A percentile compares a stretch with the other conserved stretches of the same genome.
Evolutionary conservation across 371 early-diverging fungal genomes (phyloP).

Genomic region (Dinochytrium kinnereticum): DNA sequence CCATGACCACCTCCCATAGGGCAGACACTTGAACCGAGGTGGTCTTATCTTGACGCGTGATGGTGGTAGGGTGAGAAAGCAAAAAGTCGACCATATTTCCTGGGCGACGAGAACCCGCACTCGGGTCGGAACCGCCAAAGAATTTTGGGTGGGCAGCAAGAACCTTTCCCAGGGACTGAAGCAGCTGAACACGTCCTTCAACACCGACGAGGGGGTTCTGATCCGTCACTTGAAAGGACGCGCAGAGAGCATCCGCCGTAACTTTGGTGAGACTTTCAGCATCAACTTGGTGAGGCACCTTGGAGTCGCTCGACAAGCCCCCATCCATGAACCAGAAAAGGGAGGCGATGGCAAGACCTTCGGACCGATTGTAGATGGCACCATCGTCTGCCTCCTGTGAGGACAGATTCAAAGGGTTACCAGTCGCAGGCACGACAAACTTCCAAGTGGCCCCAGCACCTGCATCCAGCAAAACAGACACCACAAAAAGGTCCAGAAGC

Average conservation of each 20-base stretch:
- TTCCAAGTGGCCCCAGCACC: conserved; percentile 89
- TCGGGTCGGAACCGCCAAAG: conserved; percentile 53
- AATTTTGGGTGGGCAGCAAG: conserved; percentile 56
- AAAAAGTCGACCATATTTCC: conserved; percentile 77
- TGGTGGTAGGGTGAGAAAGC: conserved; percentile 26
- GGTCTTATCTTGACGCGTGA: neutral
- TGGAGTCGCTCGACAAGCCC: conserved; percentile 68
- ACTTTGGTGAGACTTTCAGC: conserved; percentile 64
- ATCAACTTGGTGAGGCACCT: conserved; percentile 71
- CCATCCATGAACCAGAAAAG: conserved; percentile 86
- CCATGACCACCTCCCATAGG: conserved; percentile 82
- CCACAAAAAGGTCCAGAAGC: conserved; percentile 82
- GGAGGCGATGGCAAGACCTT: conserved; percentile 88
- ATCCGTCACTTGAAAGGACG: conserved; percentile 80
- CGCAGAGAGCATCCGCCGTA: conserved; percentile 60
- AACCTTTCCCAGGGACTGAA: conserved; percentile 69
- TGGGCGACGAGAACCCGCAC: conserved; percentile 63
- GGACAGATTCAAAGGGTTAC: conserved; percentile 7
- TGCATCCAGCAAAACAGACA: conserved; percentile 91
- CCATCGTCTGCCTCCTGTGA: conserved; percentile 34
- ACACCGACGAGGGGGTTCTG: conserved; percentile 83
- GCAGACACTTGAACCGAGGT: conserved; percentile 60
- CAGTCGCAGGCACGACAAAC: conserved; percentile 51
- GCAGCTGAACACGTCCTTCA: conserved; percentile 75
- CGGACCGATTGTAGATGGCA: conserved; percentile 69